Percentiles rank a stretch among this genome's conserved stretches.
Evolutionary conservation across 305 asterid genomes (phyloP).

Genomic region (Salvia sclarea): DNA sequence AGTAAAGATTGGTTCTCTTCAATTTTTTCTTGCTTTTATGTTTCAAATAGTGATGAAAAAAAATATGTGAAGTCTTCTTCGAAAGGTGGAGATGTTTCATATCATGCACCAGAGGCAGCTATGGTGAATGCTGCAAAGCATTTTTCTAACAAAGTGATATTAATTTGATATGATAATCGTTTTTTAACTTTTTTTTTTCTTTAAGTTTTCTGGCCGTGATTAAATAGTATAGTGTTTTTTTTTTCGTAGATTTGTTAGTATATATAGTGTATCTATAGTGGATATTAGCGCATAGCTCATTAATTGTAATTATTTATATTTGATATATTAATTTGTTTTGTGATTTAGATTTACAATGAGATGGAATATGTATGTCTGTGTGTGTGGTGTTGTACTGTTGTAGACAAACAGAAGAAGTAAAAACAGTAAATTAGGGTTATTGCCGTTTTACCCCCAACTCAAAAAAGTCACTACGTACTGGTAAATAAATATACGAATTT

Average conservation of each 20-base stretch:
- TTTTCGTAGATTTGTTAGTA: neutral
- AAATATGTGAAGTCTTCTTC: slow-evolving; percentile 2
- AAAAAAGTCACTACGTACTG: no score
- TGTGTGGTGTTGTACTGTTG: neutral
- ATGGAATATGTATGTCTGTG: neutral
- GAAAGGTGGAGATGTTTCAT: slow-evolving; percentile 17
- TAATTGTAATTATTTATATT: neutral
- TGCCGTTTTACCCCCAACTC: no score
- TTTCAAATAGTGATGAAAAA: neutral
- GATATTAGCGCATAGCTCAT: neutral
- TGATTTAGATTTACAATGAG: neutral
- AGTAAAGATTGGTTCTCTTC: slow-evolving; percentile 16
- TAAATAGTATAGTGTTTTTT: neutral
- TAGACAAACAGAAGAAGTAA: neutral
- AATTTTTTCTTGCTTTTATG: slow-evolving; percentile 24
- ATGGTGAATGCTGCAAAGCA: slow-evolving; percentile 43
- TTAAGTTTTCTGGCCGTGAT: neutral
- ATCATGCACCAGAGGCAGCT: slow-evolving; percentile 26
- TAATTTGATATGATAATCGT: slow-evolving; percentile 33
- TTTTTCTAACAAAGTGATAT: slow-evolving; percentile 37
- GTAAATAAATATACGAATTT: no score
- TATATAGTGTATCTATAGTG: neutral
- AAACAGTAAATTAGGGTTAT: neutral
- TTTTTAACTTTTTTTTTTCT: neutral
- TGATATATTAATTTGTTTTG: neutral